These are phyloP conservation scores for Colletotrichum ledebouriae DNA, from an alignment of 2,329 filamentous ascomycete genomes.

Conservation along the genomic window DNA sequence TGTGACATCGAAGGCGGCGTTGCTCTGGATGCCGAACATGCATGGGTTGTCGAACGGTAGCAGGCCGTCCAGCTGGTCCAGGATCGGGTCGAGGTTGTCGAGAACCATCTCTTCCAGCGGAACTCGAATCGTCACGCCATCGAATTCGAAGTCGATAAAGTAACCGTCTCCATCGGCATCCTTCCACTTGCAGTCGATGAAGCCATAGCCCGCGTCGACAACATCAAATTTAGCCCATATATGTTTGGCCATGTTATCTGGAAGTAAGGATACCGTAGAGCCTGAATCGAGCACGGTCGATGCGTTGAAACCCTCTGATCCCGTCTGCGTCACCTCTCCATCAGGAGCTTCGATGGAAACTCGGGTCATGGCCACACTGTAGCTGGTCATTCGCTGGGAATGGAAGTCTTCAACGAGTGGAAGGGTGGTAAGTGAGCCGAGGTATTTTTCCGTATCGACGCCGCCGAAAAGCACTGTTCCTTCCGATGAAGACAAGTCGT, in stretches of 20 bases:
- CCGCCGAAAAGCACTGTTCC: constrained; percentile 83
- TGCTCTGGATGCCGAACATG: constrained; percentile 64
- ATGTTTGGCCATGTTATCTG: constrained; percentile 62
- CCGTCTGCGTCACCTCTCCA: constrained; percentile 49
- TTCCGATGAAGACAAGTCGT: constrained; percentile 62
- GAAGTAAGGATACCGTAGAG: constrained; percentile 76
- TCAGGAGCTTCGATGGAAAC: constrained; percentile 50
- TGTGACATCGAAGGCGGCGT: constrained; percentile 76
- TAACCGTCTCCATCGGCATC: constrained; percentile 49
- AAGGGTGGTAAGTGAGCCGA: constrained; percentile 73
- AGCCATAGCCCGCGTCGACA: constrained; percentile 65
- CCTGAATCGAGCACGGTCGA: constrained; percentile 79
- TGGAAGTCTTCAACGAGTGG: constrained; percentile 59
- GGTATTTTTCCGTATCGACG: constrained; percentile 76
- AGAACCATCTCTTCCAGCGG: constrained; percentile 72
- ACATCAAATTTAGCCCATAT: constrained; percentile 73
- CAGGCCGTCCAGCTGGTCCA: constrained; percentile 54
- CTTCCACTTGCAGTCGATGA: constrained; percentile 69
- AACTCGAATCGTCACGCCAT: constrained; percentile 64
- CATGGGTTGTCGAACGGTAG: constrained; percentile 61
- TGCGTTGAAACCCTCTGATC: constrained; percentile 53
- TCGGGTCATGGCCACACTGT: constrained; percentile 55
- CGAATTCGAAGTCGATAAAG: constrained; percentile 56
- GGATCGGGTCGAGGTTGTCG: constrained; percentile 45
- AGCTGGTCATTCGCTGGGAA: constrained; percentile 54